These are phyloP conservation scores for Podaxis sp. DNA, from an alignment of 768 basidiomycete genomes.

Conservation along the genomic window DNA sequence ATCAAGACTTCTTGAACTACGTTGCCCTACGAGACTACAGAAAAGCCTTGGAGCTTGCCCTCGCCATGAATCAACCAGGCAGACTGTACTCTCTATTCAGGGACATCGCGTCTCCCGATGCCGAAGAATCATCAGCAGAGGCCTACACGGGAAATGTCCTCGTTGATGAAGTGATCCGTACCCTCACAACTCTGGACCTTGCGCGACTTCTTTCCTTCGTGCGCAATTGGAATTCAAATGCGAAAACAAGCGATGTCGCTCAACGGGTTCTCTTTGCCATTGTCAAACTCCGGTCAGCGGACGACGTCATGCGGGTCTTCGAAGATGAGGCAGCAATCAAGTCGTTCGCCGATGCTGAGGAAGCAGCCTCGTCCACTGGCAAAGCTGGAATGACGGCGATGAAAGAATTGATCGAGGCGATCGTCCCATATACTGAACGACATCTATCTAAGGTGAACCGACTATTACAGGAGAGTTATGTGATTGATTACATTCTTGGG, in stretches of 20 bases:
- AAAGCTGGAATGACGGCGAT: conserved; percentile 36
- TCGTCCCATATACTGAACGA: conserved; percentile 93
- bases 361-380: conserved; percentile 16
- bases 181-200: conserved; percentile 70
- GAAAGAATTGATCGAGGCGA: conserved; percentile 77
- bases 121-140: conserved; percentile 22
- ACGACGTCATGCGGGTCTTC: conserved; percentile 73
- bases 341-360: conserved; percentile 25
- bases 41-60: conserved; percentile 86
- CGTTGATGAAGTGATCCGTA: conserved; percentile 81
- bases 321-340: conserved; percentile 35
- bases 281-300: conserved; percentile 71
- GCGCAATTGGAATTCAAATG: conserved; percentile 93
- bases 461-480: conserved; percentile 92
- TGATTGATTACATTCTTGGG: conserved; percentile 84
- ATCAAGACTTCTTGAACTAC: conserved; percentile 95
- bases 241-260: conserved; percentile 82
- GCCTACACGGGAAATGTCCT: conserved; percentile 66
- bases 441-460: conserved; percentile 85
- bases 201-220: conserved; percentile 79
- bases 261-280: conserved; percentile 82
- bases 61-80: conserved; percentile 92
- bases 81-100: conserved; percentile 79
- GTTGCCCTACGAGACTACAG: conserved; percentile 85
- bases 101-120: conserved; percentile 39